phyloP scores from a whole-genome alignment of 257 asterid genomes.

The Knoxia roxburghii region DNA sequence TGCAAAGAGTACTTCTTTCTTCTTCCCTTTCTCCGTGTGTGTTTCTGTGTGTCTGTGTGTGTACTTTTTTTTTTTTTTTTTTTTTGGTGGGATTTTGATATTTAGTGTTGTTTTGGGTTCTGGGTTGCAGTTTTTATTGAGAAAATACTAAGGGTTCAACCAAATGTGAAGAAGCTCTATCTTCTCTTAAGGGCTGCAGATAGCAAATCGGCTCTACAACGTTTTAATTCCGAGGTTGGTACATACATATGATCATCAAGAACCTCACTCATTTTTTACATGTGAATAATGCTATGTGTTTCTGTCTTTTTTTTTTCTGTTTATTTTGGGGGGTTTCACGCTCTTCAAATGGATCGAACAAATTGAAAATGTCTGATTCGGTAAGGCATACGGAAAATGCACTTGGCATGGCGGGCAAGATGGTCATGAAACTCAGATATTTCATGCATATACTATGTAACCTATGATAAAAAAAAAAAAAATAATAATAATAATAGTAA shows the following conservation, averaged over 20 bases:
- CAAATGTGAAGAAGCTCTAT: slow-evolving; percentile 75
- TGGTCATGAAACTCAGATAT: neutral
- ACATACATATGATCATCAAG: neutral
- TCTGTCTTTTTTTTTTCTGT: too few relatives aligned
- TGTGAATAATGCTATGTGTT: too few relatives aligned
- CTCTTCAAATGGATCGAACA: neutral
- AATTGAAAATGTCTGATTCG: neutral
- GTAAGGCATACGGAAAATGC: neutral
- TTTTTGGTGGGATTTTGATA: neutral
- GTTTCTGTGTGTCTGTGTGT: neutral
- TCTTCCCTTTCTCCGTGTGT: slow-evolving; percentile 11
- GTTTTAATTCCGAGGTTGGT: slow-evolving; percentile 73
- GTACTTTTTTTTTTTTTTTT: neutral
- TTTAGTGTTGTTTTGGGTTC: neutral
- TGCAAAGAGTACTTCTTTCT: slow-evolving; percentile 53
- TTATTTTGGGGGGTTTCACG: neutral
- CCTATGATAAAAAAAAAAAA: too few relatives aligned
- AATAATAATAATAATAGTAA: too few relatives aligned
- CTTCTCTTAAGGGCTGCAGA: slow-evolving; percentile 84
- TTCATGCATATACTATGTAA: neutral
- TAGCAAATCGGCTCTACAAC: slow-evolving; percentile 47
- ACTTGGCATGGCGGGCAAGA: neutral
- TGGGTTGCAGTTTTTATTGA: slow-evolving; percentile 63
- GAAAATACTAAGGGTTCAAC: slow-evolving; percentile 76
- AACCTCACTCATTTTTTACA: too few relatives aligned